Evolutionary conservation across 352 stramenopile genomes (phyloP), one percentile per base, ranked within the genome.

Genomic region (Phytophthora pseudosyringae): DNA sequence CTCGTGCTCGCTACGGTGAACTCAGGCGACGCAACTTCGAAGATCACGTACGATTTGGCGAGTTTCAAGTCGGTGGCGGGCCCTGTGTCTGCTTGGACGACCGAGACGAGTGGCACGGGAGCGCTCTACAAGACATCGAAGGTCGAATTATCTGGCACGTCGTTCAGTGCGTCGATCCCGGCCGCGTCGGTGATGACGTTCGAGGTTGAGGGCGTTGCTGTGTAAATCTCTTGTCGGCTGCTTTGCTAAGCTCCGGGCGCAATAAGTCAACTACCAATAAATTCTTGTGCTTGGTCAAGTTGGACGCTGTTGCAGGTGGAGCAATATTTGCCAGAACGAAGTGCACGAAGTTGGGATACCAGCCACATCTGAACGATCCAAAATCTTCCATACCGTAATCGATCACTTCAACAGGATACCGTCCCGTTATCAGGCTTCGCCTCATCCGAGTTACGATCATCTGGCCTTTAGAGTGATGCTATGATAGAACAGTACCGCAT

Each of bases 1-100:
- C 67, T 84, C 10, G 76, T 86, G 2, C 26, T 89, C 7, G 73
- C 69, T 7, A 80, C 71, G 1, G 73, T 89, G 32, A 89, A 89
- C 58, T 64, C 59, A 4, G 69, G 50, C 3, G 48, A 64, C 9
- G 21, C 54, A 0, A 36, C 51, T 12, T 71, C 73, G 36, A 76
- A 58, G 7, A 45, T 81, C 32, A 78, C 58, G 16, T 87, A 77
- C 26, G 71, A 89, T 32, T 31, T 89, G 10, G 65, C 67, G 3
- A 55, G 46, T 8, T 85, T 82, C 43, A 74, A 62, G 28, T 56
- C 48, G 4, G 69, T 77, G 28, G 51, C 46, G 16, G 61, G 67
- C 4, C 59, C 69, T 6, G 65, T 73, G 12, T 69, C 35, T 8
- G 54, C 60, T 35, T 86, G 80, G 77, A 78, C 58, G 15, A 89